Evolutionary conservation across 2,329 filamentous ascomycete species (phyloP).

Genomic region (Hymenoscyphus repandus): DNA sequence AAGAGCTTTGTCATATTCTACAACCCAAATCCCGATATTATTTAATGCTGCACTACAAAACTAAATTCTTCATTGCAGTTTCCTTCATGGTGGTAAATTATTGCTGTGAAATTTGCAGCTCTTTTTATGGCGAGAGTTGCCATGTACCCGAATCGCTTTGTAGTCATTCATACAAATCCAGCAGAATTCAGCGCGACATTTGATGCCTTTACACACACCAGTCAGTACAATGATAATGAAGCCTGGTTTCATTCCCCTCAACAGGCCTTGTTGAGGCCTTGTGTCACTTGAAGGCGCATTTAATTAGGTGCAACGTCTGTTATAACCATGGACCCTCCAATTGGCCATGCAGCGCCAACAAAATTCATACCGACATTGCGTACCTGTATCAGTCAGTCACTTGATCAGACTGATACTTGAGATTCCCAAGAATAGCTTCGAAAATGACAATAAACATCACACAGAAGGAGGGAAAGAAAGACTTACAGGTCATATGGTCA

Average conservation of each 20-base stretch:
- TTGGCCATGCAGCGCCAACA: conserved; percentile 12
- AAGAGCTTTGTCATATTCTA: no score
- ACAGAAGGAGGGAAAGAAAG: neutral
- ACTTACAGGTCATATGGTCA: conserved; percentile 18
- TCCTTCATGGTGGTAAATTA: no score
- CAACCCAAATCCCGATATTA: no score
- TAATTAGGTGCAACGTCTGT: neutral
- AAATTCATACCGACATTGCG: conserved; percentile 11
- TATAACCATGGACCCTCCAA: conserved; percentile 4
- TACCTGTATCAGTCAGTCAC: conserved; percentile 14
- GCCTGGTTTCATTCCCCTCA: no score
- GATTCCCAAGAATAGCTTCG: neutral
- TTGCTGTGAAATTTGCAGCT: neutral
- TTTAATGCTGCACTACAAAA: no score
- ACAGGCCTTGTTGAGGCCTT: no score
- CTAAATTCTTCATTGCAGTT: no score
- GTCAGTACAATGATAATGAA: neutral
- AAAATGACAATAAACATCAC: no score
- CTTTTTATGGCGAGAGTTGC: conserved; percentile 10
- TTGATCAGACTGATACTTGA: conserved; percentile 8
- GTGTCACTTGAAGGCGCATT: neutral
- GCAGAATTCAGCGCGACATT: conserved; percentile 14
- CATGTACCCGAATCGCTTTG: conserved; percentile 7
- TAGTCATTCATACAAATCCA: conserved; percentile 16
- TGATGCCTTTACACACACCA: conserved; percentile 11